Base-by-base conservation (phyloP, 306 rosid species). In the Sicyos edulis region DNA sequence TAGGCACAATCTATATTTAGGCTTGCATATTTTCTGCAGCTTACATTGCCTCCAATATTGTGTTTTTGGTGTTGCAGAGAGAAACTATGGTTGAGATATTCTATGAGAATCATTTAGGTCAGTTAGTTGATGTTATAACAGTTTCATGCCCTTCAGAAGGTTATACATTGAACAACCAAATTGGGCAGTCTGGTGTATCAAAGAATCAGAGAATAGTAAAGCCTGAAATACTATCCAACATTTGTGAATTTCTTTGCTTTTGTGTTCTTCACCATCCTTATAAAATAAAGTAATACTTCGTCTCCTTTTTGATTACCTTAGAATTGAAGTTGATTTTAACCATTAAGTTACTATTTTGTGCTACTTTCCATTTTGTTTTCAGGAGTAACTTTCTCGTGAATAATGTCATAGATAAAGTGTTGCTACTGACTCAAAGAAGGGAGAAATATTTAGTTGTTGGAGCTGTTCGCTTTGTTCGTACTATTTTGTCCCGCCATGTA, bases 231-330 rank as follows among this genome's bases (percentile, higher is more conserved):
- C 80, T 92, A 77, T 87, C 88, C 10, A 88, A 88, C 83, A 87
- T 92, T 76, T 90, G 96, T 77, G 98, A 92, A 84, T 79, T 92
- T 83, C 87, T 92, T 22, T 92, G 96, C 90, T 92, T 92, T 82
- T 92, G 96, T 71, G 96, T 92, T 71, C 88, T 90, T 13, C 98
- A 92, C 84, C 98, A 92, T 78, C 93, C 98, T 22, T 90, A 84
- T 80, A 88, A 92, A 80, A 92, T 92, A 85, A 92, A 88, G 98
- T 92, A 92, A 81, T 75, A 40, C 75, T 72, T 80, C 45, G 80
- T 21, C 58, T 70, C 54, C 70, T 59, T 85, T 75, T 53, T 26
- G 73, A 74, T 78, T 26, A 37, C 65, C 16, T 11, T 29, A 68
- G 63, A 73, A 34, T 70, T 52, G 45, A 40, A 76, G 70, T 76